Base-by-base conservation (phyloP, 768 basidiomycete genomes). In the Termitomyces sp. region DNA sequence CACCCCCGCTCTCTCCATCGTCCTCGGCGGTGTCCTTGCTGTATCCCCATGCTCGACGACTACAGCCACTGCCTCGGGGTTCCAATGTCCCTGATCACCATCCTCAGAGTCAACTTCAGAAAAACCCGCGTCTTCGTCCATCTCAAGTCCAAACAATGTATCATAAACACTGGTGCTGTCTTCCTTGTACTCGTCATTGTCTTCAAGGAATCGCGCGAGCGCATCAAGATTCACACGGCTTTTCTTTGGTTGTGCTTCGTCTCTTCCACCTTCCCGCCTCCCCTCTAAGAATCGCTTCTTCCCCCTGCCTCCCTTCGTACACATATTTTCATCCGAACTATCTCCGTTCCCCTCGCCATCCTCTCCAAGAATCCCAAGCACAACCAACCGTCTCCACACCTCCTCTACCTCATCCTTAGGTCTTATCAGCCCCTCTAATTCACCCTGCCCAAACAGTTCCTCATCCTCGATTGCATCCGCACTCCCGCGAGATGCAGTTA, bases 391-490 rank as follows among this genome's bases (percentile, higher is more conserved):
- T 50, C 64, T 60, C 49, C 67, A 47, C 24, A 20, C 66, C 26
- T 88, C 66, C 2, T 72, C 70, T 52, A 73, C 71, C 16, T 74
- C 74, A 66, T 91, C 86, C 22, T 74, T 77, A 33, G 80, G 74
- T 55, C 90, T 72, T 22, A 89, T 61, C 30, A 89, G 54, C 20
- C 72, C 77, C 54, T 90, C 88, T 28, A 88, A 67, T 68, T 92
- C 90, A 3, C 83, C 86, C 32, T 81, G 78, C 3, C 71, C 79
- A 58, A 92, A 90, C 24, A 92, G 71, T 57, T 92, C 90, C 8
- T 89, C 85, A 59, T 93, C 90, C 1, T 64, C 60, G 20, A 92
- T 81, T 22, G 77, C 70, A 24, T 73, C 72, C 36, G 70, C 74
- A 6, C 72, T 73, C 46, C 88, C 86, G 45, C 87, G 84, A 47